Conservation (phyloP, 257 asterid species). For the Solanum infundibuliforme region DNA sequence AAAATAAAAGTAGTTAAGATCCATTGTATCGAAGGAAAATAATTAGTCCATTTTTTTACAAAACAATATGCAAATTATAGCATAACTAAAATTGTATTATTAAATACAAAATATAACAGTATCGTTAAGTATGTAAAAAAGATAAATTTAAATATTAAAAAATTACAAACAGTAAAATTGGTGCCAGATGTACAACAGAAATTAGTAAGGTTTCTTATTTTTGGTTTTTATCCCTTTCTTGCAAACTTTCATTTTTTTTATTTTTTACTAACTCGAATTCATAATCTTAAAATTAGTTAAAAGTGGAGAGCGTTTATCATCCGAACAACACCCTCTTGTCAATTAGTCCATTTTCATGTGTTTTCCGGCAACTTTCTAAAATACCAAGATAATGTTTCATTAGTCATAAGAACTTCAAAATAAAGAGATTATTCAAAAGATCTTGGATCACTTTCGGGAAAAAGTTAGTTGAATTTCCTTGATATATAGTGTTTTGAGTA, state of each 20-base stretch:
- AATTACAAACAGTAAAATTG: neutral
- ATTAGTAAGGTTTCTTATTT: too few relatives aligned
- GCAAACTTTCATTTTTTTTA: neutral
- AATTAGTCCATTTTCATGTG: too few relatives aligned
- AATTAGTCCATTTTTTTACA: neutral
- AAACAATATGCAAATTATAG: neutral
- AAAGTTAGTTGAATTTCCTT: neutral
- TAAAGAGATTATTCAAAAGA: neutral
- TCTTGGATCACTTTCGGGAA: neutral
- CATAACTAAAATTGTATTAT: neutral
- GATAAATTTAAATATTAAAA: neutral
- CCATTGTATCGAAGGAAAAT: neutral
- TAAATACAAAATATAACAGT: neutral
- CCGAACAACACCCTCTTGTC: neutral
- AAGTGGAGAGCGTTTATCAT: accelerated
- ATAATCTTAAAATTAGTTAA: too few relatives aligned
- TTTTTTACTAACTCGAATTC: too few relatives aligned
- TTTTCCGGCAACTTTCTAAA: too few relatives aligned
- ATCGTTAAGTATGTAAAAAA: neutral
- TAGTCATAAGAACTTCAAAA: too few relatives aligned
- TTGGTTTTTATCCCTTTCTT: too few relatives aligned
- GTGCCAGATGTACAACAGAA: neutral
- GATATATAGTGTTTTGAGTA: neutral
- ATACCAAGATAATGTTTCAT: too few relatives aligned
- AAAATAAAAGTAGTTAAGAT: neutral